Evolutionary conservation across 139 green algal species (phyloP), one percentile per base, ranked within the genome.

Genomic region (Astrephomene gubernaculifera): DNA sequence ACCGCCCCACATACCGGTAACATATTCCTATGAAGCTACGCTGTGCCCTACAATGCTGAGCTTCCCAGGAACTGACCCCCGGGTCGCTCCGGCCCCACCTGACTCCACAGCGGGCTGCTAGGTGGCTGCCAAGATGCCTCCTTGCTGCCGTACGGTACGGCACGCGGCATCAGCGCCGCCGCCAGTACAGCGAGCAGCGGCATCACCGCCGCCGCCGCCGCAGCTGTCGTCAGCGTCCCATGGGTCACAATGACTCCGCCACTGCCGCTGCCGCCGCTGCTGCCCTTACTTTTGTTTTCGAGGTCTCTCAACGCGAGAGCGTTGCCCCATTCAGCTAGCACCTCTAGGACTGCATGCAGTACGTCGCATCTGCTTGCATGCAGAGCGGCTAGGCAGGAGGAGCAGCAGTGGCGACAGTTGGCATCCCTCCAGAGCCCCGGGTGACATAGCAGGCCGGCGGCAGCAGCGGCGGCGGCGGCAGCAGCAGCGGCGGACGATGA

Each of bases 131-230:
- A 38, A 14, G 1, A 35, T 10, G 36, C 21, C 2, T n/a, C 45
- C 38, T 82, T 82, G 74, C 54, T 54, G n/a, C 74, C 74, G 53
- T 71, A 82, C 36, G 74, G 74, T n/a, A 54, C 36, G 22, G 36
- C 24, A 9, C 2, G 10, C 10, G 74, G 74, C 74, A 82, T 43
- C 74, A 82, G 36, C 27, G 74, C 74, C 10, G 74, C 74, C 19
- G 53, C 74, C 53, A 82, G 54, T 36, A 82, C 74, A 1, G 38
- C 54, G 54, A 82, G 74, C 36, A 82, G 24, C 36, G 36, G 29
- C 61, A 69, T 29, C 61, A 69, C 29, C 61, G 61, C 61, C 61
- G 70, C 70, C 27, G 43, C 44, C 72, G 8, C 49, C 38, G 4
- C 68, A 4, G 68, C 6, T 24, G 57, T 24, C 57, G 57, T 9